phyloP scores from a whole-genome alignment of 2,329 filamentous ascomycete species.

The Cladophialophora chaetospira region DNA sequence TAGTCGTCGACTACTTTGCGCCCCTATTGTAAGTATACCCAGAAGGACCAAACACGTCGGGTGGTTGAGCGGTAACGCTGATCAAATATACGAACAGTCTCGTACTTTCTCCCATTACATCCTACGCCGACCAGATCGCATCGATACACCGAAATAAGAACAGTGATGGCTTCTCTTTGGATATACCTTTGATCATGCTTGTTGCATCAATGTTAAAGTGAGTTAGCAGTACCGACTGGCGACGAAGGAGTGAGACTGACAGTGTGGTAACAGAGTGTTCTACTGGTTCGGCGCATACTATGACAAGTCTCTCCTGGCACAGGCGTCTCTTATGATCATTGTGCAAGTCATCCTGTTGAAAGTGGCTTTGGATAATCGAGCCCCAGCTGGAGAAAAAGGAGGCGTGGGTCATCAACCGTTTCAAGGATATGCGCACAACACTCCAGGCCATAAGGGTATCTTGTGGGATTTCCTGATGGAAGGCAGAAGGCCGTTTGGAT shows the following conservation, averaged over 20 bases:
- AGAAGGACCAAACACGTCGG: background rate
- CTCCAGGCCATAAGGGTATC: slow-evolving; percentile 14
- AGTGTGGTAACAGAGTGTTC: slow-evolving; percentile 53
- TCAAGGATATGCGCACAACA: slow-evolving; percentile 34
- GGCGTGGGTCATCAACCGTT: slow-evolving; percentile 47
- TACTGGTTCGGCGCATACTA: slow-evolving; percentile 68
- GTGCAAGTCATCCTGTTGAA: slow-evolving; percentile 62
- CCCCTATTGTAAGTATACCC: slow-evolving; percentile 48
- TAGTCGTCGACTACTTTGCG: slow-evolving; percentile 49
- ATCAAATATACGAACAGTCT: slow-evolving; percentile 45
- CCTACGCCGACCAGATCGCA: slow-evolving; percentile 68
- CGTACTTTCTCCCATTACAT: slow-evolving; percentile 64
- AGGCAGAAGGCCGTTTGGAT: slow-evolving; percentile 57
- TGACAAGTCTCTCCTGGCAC: slow-evolving; percentile 59
- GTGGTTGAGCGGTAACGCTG: background rate
- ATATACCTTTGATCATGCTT: slow-evolving; percentile 69
- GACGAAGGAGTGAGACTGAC: background rate
- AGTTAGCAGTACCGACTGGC: slow-evolving; percentile 19
- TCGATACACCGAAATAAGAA: slow-evolving; percentile 62
- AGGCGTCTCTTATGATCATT: slow-evolving; percentile 61
- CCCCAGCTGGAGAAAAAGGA: slow-evolving; percentile 44
- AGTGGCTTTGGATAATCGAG: slow-evolving; percentile 60
- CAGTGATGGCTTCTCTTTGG: slow-evolving; percentile 66
- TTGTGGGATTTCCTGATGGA: slow-evolving; percentile 30
- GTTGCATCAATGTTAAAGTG: slow-evolving; percentile 65